Evolutionary conservation across 2,329 filamentous ascomycete genomes (phyloP).

Genomic region (Xylariaceae sp.): DNA sequence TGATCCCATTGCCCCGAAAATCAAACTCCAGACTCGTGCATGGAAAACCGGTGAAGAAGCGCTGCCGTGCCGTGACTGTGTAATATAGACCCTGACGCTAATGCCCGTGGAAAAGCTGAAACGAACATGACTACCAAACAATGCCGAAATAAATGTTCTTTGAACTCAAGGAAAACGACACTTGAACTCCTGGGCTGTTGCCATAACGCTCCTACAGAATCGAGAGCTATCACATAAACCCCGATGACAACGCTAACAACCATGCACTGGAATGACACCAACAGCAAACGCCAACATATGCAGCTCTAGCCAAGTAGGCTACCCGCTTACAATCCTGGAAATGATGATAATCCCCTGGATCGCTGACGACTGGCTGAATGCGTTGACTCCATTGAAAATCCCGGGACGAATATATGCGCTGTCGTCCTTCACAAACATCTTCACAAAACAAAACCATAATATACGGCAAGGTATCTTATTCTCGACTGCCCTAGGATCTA

Average conservation of each 20-base stretch:
- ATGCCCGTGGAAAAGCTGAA: slow-evolving; percentile 24
- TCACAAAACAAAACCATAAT: slow-evolving; percentile 3
- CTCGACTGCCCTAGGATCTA: slow-evolving; percentile 9
- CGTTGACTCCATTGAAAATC: background rate
- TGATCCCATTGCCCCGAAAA: slow-evolving; percentile 13
- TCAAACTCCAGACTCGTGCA: slow-evolving; percentile 17
- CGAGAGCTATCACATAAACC: slow-evolving; percentile 26
- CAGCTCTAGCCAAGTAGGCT: slow-evolving; percentile 27
- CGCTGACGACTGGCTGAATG: slow-evolving; percentile 6
- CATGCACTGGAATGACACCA: slow-evolving; percentile 26
- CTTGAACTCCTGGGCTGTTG: slow-evolving; percentile 27
- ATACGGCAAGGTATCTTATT: background rate
- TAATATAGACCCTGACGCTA: slow-evolving; percentile 26
- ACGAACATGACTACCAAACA: slow-evolving; percentile 28
- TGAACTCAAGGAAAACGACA: slow-evolving; percentile 25
- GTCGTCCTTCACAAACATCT: background rate
- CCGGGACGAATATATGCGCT: background rate
- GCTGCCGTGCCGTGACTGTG: slow-evolving; percentile 18
- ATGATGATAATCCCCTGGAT: slow-evolving; percentile 8
- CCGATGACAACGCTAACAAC: slow-evolving; percentile 31
- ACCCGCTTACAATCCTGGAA: slow-evolving; percentile 22
- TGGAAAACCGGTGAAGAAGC: slow-evolving; percentile 15
- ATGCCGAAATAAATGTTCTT: slow-evolving; percentile 29
- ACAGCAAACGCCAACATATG: slow-evolving; percentile 30
- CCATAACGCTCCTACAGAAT: slow-evolving; percentile 24